Evolutionary conservation across 495 filamentous ascomycete species (phyloP).

Genomic region (Choiromyces venosus): DNA sequence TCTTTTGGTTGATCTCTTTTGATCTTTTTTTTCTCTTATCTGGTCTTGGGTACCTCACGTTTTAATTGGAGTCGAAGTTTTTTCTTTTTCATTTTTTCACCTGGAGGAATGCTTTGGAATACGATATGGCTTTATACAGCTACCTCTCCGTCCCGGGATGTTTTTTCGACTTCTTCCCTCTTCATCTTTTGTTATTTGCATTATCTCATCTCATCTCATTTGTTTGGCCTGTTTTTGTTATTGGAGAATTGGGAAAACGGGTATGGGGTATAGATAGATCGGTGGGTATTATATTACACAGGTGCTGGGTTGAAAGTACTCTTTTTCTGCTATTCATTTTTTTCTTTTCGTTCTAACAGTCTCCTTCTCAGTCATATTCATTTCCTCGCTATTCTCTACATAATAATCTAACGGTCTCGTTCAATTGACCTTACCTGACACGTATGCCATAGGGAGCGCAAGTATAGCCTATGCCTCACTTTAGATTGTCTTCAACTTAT

Average conservation of each 20-base stretch:
- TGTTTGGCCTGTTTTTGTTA: slow-evolving; percentile 3
- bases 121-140: not conserved
- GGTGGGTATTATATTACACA: not conserved
- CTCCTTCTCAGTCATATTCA: not conserved
- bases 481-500: not conserved
- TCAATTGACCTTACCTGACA: not conserved
- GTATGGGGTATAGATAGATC: not conserved
- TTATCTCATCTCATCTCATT: not conserved
- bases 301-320: slow-evolving; percentile 1
- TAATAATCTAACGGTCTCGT: not conserved
- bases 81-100: too few species aligned
- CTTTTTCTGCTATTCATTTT: not conserved
- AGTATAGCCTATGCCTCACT: not conserved
- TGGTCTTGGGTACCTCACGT: not conserved
- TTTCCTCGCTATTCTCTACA: not conserved
- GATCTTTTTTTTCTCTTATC: not conserved
- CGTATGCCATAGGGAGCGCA: not conserved
- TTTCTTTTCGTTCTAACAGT: not conserved
- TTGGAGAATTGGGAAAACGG: not conserved
- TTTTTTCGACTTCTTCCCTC: not conserved
- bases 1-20: not conserved
- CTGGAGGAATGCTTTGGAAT: not conserved
- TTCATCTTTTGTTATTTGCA: not conserved
- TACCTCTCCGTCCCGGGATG: not conserved
- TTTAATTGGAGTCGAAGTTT: not conserved